These are phyloP conservation scores for Aspergillus piperis DNA, from an alignment of 2,329 filamentous ascomycete genomes.

Conservation along the genomic window DNA sequence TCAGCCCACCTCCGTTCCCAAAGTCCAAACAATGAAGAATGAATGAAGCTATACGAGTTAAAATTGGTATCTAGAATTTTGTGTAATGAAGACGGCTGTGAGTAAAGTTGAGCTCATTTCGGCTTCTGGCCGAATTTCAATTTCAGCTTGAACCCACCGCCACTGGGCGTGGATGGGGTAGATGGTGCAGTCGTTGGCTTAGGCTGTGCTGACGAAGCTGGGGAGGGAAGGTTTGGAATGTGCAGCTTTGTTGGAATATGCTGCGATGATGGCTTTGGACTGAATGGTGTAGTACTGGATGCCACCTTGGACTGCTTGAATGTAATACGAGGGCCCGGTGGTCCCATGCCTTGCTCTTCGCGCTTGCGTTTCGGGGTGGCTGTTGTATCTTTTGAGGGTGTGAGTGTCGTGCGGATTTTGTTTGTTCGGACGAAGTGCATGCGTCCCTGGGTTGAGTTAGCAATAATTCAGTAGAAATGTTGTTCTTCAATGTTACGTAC, in stretches of 20 bases:
- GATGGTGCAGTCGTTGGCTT: conserved; percentile 29
- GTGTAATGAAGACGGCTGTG: background rate
- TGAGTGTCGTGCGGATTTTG: conserved; percentile 41
- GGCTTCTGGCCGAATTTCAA: conserved; percentile 40
- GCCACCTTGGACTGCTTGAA: conserved; percentile 45
- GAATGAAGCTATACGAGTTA: conserved; percentile 2
- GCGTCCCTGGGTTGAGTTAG: conserved; percentile 36
- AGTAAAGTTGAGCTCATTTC: conserved; percentile 24
- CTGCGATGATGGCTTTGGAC: conserved; percentile 19
- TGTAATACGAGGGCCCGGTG: conserved; percentile 42
- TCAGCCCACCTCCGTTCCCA: conserved; percentile 8
- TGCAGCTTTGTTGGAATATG: conserved; percentile 37
- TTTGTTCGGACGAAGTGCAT: conserved; percentile 45
- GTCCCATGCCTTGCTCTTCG: conserved; percentile 38
- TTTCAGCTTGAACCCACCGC: conserved; percentile 46
- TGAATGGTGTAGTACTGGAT: conserved; percentile 29
- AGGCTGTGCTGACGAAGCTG: conserved; percentile 31
- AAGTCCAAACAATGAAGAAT: conserved; percentile 13
- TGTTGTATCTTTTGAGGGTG: conserved; percentile 31
- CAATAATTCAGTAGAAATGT: background rate
- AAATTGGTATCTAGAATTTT: conserved; percentile 9
- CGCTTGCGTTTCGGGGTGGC: conserved; percentile 41
- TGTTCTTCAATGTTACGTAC: conserved; percentile 31
- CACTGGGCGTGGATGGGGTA: conserved; percentile 36
- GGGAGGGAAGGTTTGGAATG: conserved; percentile 34